Percentiles rank a stretch among this genome's conserved stretches.
phyloP scores from a whole-genome alignment of 2,329 filamentous ascomycete species.

The Exophiala viscosa region DNA sequence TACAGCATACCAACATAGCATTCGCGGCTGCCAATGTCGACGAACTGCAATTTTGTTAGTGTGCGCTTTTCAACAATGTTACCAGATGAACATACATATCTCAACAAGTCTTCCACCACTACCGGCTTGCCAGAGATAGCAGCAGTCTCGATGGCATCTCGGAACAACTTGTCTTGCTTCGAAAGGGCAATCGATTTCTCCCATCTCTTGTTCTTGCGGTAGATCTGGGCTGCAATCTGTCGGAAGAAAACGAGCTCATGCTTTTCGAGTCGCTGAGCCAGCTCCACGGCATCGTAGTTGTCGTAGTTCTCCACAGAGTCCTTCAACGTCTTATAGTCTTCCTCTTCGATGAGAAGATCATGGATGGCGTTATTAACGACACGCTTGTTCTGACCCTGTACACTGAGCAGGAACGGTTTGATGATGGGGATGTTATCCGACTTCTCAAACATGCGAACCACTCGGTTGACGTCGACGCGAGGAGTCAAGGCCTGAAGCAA shows the following conservation, averaged over 20 bases:
- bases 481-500: slow-evolving; percentile 86
- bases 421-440: slow-evolving; percentile 97
- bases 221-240: slow-evolving; percentile 96
- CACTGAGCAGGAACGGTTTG: slow-evolving; percentile 96
- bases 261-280: slow-evolving; percentile 89
- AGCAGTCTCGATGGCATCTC: slow-evolving; percentile 97
- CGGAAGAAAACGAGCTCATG: slow-evolving; percentile 99
- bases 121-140: slow-evolving; percentile 87
- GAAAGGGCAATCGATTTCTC: slow-evolving; percentile 97
- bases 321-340: slow-evolving; percentile 96
- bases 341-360: slow-evolving; percentile 94
- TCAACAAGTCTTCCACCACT: slow-evolving; percentile 89
- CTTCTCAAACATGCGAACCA: slow-evolving; percentile 98
- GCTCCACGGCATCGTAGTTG: slow-evolving; percentile 94
- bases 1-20: slow-evolving; percentile 99
- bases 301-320: slow-evolving; percentile 99
- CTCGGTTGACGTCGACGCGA: slow-evolving; percentile 94
- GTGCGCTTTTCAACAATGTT: neutral
- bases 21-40: slow-evolving; percentile 97
- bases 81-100: slow-evolving; percentile 72
- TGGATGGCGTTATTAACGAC: slow-evolving; percentile 98
- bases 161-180: slow-evolving; percentile 99
- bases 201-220: slow-evolving; percentile 99
- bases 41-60: slow-evolving; percentile 65
- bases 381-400: slow-evolving; percentile 96